phyloP scores from a whole-genome alignment of 345 rosid genomes.

The Cochlearia excelsa region DNA sequence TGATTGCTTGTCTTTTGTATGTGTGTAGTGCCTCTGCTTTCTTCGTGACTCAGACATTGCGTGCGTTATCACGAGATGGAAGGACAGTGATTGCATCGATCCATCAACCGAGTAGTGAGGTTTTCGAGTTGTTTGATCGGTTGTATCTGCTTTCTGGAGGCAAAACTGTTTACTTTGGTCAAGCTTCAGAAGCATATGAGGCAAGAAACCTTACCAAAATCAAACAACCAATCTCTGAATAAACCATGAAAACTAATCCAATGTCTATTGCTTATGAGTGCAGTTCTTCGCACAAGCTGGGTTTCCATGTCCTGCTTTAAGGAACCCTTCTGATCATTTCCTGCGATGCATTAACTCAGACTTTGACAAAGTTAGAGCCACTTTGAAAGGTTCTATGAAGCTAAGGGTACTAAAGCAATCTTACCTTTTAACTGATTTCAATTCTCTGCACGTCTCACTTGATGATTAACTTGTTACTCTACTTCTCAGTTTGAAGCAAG shows the following conservation, averaged over 20 bases:
- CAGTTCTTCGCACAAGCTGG: slow-evolving; percentile 98
- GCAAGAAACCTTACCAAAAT: slow-evolving; percentile 35
- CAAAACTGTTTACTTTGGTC: slow-evolving; percentile 89
- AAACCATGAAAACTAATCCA: slow-evolving; percentile 1
- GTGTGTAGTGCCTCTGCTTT: slow-evolving; percentile 86
- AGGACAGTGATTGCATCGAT: slow-evolving; percentile 93
- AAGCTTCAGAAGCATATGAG: slow-evolving; percentile 82
- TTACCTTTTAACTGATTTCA: slow-evolving; percentile 11
- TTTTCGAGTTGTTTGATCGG: slow-evolving; percentile 86
- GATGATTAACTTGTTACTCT: slow-evolving; percentile 21
- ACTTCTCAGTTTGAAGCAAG: slow-evolving; percentile 53
- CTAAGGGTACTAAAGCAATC: slow-evolving; percentile 46
- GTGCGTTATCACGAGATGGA: slow-evolving; percentile 83
- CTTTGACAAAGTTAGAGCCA: slow-evolving; percentile 92
- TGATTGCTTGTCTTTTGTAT: background rate
- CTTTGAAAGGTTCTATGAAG: slow-evolving; percentile 91
- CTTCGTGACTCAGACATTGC: slow-evolving; percentile 87
- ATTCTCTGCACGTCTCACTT: background rate
- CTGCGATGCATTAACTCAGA: slow-evolving; percentile 89
- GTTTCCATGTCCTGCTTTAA: slow-evolving; percentile 88
- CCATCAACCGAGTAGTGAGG: slow-evolving; percentile 96
- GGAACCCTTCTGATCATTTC: slow-evolving; percentile 98
- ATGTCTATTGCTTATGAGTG: background rate
- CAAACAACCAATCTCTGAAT: slow-evolving; percentile 5
- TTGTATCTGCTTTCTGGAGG: slow-evolving; percentile 87